Conservation (phyloP, 495 filamentous ascomycete species). For the Paragyromitra xinjiangensis region DNA sequence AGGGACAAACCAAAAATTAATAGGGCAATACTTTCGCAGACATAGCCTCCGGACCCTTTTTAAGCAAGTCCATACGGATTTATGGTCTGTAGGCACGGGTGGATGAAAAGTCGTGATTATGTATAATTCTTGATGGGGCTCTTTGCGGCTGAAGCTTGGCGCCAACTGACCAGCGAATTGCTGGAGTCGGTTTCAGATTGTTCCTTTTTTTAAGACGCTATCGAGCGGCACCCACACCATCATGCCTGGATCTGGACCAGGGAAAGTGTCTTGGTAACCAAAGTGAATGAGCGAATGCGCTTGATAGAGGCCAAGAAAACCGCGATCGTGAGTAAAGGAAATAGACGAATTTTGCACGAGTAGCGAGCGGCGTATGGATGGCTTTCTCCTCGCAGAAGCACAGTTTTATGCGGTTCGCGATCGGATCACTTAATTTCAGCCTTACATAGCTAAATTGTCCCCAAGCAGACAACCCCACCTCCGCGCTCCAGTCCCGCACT, state of each 20-base stretch:
- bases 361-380: not conserved
- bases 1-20: not conserved
- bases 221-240: slow-evolving; percentile 13
- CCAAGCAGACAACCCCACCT: slow-evolving; percentile 16
- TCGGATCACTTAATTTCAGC: slow-evolving; percentile 36
- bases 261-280: slow-evolving; percentile 20
- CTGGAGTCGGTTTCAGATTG: slow-evolving; percentile 26
- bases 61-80: slow-evolving; percentile 27
- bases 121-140: slow-evolving; percentile 33
- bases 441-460: slow-evolving; percentile 31
- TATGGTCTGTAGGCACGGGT: not conserved
- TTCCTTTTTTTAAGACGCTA: slow-evolving; percentile 33
- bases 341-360: slow-evolving; percentile 11
- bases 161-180: not conserved
- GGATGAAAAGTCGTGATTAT: slow-evolving; percentile 8
- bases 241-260: not conserved
- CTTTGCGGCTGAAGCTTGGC: slow-evolving; percentile 47
- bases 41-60: not conserved
- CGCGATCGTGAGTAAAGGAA: slow-evolving; percentile 11
- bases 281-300: not conserved
- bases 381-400: slow-evolving; percentile 3
- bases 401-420: slow-evolving; percentile 3
- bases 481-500: slow-evolving; percentile 25
- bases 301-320: slow-evolving; percentile 7
- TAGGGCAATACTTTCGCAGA: not conserved